These are phyloP conservation scores for Mucor indicus DNA, from an alignment of 371 early-diverging fungal genomes.

Conservation along the genomic window DNA sequence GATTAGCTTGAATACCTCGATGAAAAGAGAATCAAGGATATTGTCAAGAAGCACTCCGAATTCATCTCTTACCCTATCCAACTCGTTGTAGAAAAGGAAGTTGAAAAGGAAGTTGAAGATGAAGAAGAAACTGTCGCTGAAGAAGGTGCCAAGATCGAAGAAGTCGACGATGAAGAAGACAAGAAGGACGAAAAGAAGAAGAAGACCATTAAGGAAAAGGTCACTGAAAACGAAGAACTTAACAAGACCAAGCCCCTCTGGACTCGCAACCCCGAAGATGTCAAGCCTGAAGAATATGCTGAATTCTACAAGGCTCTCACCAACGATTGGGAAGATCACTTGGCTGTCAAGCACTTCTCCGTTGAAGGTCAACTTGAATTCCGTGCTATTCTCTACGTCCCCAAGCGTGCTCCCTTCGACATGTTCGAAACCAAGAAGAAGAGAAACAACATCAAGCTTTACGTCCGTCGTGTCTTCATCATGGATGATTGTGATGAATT, in stretches of 20 bases:
- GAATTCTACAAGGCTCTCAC: constrained; percentile 84
- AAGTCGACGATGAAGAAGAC: constrained; percentile 65
- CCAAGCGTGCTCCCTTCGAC: constrained; percentile 68
- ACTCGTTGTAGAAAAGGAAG: constrained; percentile 49
- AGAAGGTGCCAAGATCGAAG: constrained; percentile 59
- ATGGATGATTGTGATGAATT: constrained; percentile 77
- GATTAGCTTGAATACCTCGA: constrained; percentile 53
- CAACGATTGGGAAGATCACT: constrained; percentile 70
- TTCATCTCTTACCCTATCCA: constrained; percentile 71
- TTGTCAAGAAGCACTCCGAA: constrained; percentile 82
- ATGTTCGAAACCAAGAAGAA: constrained; percentile 62
- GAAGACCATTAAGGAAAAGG: constrained; percentile 66
- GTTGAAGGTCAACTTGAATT: constrained; percentile 85
- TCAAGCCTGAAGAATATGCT: constrained; percentile 73
- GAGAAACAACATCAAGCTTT: constrained; percentile 81
- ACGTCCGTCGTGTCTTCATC: constrained; percentile 86
- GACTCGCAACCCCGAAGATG: constrained; percentile 76
- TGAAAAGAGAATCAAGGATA: constrained; percentile 52
- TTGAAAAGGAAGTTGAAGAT: constrained; percentile 86
- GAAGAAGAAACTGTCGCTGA: constrained; percentile 62
- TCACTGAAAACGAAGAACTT: constrained; percentile 48
- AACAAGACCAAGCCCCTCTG: constrained; percentile 85
- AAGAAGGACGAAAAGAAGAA: constrained; percentile 66
- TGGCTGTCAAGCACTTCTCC: constrained; percentile 71
- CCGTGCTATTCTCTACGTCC: constrained; percentile 77